Conservation (phyloP, 805 yeast genomes). For the Metschnikowia matae region DNA sequence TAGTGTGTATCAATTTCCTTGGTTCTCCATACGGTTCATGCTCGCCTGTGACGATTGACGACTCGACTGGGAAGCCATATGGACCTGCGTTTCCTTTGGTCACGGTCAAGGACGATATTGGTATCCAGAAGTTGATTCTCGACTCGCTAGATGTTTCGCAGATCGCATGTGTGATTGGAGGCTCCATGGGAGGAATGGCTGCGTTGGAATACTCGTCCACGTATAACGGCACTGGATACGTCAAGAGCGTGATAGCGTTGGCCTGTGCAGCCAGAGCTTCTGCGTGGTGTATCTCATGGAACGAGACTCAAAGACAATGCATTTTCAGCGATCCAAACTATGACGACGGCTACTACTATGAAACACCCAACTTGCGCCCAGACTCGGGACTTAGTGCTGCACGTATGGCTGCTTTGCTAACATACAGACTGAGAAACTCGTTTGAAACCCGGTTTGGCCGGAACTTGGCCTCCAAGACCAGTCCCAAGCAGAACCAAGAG, state of each 20-base stretch:
- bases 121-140: conserved; percentile 68
- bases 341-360: conserved; percentile 78
- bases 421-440: conserved; percentile 88
- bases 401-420: conserved; percentile 91
- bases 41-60: conserved; percentile 80
- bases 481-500: conserved; percentile 13
- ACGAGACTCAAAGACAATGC: conserved; percentile 95
- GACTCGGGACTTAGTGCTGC: conserved; percentile 89
- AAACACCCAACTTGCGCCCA: conserved; percentile 62
- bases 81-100: conserved; percentile 96
- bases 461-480: conserved; percentile 33
- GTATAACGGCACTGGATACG: conserved; percentile 63
- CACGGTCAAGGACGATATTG: conserved; percentile 90
- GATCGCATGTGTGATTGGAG: conserved; percentile 86
- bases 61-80: conserved; percentile 68
- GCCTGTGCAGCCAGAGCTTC: conserved; percentile 94
- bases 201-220: conserved; percentile 76
- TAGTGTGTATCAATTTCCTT: conserved; percentile 85
- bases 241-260: conserved; percentile 68
- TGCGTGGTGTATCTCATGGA: conserved; percentile 99
- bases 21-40: conserved; percentile 97
- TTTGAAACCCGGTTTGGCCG: conserved; percentile 93
- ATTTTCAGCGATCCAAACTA: conserved; percentile 94
- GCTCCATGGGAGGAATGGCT: conserved; percentile 99
- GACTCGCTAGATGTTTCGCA: conserved; percentile 77